phyloP scores from a whole-genome alignment of 352 stramenopile genomes.

The Pythium periplocum region DNA sequence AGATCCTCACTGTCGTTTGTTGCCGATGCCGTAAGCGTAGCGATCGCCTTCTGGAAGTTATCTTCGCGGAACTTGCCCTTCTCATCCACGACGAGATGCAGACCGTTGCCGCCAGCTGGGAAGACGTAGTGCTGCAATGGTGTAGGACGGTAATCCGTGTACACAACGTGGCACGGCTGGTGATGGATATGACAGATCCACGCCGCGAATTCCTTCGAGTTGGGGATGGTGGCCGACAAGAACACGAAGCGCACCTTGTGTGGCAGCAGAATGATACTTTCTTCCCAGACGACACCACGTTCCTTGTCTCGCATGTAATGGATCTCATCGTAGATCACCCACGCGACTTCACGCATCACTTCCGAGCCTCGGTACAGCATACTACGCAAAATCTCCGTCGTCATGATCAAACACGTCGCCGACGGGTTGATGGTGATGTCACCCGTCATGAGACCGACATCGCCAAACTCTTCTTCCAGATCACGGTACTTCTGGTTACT shows the following conservation, averaged over 20 bases:
- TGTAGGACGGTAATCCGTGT: constrained; percentile 99
- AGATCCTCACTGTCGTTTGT: constrained; percentile 74
- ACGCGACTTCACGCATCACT: constrained; percentile 97
- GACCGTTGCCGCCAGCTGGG: constrained; percentile 91
- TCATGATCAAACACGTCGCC: constrained; percentile 98
- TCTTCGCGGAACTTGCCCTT: constrained; percentile 98
- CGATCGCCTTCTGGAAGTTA: constrained; percentile 95
- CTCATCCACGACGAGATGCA: constrained; percentile 99
- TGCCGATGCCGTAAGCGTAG: constrained; percentile 51
- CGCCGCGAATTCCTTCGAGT: constrained; percentile 94
- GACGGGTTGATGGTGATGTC: constrained; percentile 99
- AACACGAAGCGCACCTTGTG: constrained; percentile 99
- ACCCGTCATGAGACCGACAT: constrained; percentile 99
- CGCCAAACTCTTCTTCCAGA: constrained; percentile 89
- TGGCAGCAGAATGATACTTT: constrained; percentile 98
- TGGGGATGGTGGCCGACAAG: constrained; percentile 98
- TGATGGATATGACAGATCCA: constrained; percentile 99
- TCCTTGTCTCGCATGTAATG: constrained; percentile 99
- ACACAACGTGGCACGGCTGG: constrained; percentile 99
- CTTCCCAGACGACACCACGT: constrained; percentile 97
- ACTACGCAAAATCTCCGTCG: constrained; percentile 95
- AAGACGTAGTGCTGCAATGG: constrained; percentile 99
- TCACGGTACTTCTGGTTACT: constrained; percentile 99
- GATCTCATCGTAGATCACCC: constrained; percentile 99
- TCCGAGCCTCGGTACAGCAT: constrained; percentile 99